Evolutionary conservation across 495 filamentous ascomycete genomes (phyloP).

Genomic region (Letharia columbiana): DNA sequence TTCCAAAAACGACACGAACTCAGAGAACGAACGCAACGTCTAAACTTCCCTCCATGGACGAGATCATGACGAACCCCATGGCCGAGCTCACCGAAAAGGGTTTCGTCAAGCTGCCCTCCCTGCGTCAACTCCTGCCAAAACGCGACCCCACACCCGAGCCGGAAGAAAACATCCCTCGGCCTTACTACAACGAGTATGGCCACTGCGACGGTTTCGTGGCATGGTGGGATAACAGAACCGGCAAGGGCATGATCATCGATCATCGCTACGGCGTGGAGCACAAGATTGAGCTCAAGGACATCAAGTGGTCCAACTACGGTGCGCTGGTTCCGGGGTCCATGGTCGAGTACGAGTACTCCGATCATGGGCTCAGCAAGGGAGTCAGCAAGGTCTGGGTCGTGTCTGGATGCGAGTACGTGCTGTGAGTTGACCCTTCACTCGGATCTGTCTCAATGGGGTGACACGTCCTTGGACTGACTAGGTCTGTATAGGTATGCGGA

Average conservation of each 20-base stretch:
- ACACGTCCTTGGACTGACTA: not conserved
- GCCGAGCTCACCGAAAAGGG: not conserved
- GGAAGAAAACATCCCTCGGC: not conserved
- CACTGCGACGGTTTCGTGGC: conserved; percentile 2
- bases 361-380: not conserved
- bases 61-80: not conserved
- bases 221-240: not conserved
- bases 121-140: not conserved
- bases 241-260: not conserved
- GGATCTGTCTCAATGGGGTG: not conserved
- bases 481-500: not conserved
- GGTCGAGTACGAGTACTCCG: not conserved
- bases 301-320: not conserved
- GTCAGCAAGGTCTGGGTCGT: not conserved
- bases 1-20: not conserved
- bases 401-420: not conserved
- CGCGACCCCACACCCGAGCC: not conserved
- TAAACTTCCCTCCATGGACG: not conserved
- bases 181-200: not conserved
- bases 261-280: not conserved
- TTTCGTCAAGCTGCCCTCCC: not conserved
- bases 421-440: not conserved
- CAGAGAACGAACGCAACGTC: not conserved
- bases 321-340: not conserved
- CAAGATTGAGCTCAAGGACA: not conserved